phyloP scores from a whole-genome alignment of 177 flowering plant genomes.

The Telopea speciosissima region DNA sequence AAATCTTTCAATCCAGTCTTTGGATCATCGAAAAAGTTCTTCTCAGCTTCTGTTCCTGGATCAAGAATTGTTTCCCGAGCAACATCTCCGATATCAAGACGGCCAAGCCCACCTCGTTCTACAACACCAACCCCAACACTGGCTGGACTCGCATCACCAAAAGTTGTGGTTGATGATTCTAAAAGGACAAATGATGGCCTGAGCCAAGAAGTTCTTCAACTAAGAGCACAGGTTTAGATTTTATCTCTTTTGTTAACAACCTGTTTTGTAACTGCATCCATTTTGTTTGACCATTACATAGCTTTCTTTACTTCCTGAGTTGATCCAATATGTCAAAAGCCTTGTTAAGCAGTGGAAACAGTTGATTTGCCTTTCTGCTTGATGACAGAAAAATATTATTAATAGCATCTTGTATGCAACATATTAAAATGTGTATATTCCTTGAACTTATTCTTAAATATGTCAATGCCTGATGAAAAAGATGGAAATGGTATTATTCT shows the following conservation, averaged over 20 bases:
- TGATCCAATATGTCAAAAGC: not conserved
- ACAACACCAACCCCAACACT: conserved; percentile 95
- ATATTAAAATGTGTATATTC: too few species aligned
- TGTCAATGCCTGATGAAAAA: not conserved
- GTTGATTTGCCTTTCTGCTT: too few species aligned
- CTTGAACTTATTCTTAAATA: not conserved
- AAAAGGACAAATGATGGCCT: conserved; percentile 68
- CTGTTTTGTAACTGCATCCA: not conserved
- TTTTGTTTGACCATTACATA: not conserved
- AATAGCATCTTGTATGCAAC: not conserved
- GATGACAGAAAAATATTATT: not conserved
- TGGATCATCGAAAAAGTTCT: conserved; percentile 93
- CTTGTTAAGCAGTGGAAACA: too few species aligned
- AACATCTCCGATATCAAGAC: conserved; percentile 93
- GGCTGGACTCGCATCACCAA: conserved; percentile 78
- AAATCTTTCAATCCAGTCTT: conserved; percentile 92
- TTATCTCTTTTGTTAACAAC: not conserved
- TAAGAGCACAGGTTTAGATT: conserved; percentile 68
- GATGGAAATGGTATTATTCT: not conserved
- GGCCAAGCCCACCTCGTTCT: conserved; percentile 95
- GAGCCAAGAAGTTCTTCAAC: conserved; percentile 68
- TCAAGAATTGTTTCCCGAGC: conserved; percentile 97
- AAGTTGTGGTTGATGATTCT: conserved; percentile 57
- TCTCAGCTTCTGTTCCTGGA: conserved; percentile 98
- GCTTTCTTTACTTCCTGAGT: not conserved